Evolutionary conservation across 2,329 filamentous ascomycete genomes (phyloP), one percentile per base, ranked within the genome.

Genomic region (Botrytis cinerea): DNA sequence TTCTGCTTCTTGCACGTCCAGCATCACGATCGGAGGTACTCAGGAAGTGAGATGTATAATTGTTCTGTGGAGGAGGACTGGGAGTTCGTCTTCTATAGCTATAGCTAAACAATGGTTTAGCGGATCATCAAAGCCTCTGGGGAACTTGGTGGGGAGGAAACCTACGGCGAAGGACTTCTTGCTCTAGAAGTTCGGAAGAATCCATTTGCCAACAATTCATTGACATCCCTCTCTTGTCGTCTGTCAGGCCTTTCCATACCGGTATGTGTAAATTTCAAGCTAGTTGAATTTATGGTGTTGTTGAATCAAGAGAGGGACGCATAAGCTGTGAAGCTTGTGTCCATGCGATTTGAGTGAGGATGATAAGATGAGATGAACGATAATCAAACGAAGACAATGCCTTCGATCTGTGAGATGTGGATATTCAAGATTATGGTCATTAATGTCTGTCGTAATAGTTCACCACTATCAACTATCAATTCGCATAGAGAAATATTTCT

Each of bases 151-250:
- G 22, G 35, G 35, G 70, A n/a, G 20, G 25, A 54, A 40, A 70
- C 74, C 59, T 80, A 84, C 82, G 78, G 78, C 67, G 78, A 78
- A 57, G 82, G 81, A 71, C 80, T 82, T 75, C 79, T 82, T 54
- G 83, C 82, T 75, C 86, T 83, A 14, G 85, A 83, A 46, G 85
- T 86, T 75, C 82, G 85, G 79, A 86, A 88, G 73, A 85, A 86
- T 71, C 86, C 86, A 76, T 84, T 85, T 76, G 84, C 80, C 54
- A 88, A 82, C 43, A 79, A 70, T 70, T 78, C 78, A 59, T 76
- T 77, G 71, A 78, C 76, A 71, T 77, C 76, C 38, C 75, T 62
- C 43, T 73, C 68, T 63, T 48, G 66, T 54, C 72, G 70, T 70
- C 73, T 73, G 18, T 71, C 70, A 59, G 71, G 71, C 51, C 68